Conservation (phyloP, 2,329 filamentous ascomycete species). For the Arachnomyces sp. region DNA sequence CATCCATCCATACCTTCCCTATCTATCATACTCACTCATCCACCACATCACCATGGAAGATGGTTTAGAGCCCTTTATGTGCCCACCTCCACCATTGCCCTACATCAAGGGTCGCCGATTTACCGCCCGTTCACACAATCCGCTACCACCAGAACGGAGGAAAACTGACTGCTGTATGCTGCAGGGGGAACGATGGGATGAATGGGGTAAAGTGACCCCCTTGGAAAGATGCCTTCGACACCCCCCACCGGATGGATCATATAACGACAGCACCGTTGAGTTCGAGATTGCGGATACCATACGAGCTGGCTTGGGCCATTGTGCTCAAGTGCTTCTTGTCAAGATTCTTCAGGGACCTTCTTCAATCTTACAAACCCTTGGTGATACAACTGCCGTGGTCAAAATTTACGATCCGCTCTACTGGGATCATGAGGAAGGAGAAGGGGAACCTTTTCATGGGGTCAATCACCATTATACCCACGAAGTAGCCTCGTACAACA, state of each 20-base stretch:
- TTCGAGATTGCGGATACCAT: not conserved
- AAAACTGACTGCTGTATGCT: not conserved
- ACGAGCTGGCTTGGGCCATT: not conserved
- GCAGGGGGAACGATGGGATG: not conserved
- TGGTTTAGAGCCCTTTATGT: too few relatives aligned
- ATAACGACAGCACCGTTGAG: not conserved
- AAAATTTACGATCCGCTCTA: conserved; percentile 9
- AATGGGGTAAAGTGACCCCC: not conserved
- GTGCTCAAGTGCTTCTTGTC: conserved; percentile 4
- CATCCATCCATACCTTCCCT: too few relatives aligned
- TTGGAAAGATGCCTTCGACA: conserved; percentile 4
- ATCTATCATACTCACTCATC: too few relatives aligned
- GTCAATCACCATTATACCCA: not conserved
- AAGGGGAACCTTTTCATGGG: not conserved
- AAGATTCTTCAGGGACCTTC: conserved; percentile 2
- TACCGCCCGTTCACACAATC: conserved; percentile 4
- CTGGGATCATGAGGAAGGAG: conserved; percentile 2
- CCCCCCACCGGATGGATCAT: conserved; percentile 1
- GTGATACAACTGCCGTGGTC: conserved; percentile 2
- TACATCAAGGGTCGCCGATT: conserved; percentile 3
- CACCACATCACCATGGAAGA: too few relatives aligned
- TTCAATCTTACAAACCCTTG: not conserved
- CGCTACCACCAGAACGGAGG: not conserved
- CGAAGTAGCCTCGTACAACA: conserved; percentile 4
- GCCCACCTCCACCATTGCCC: conserved; percentile 1